Base-by-base conservation (phyloP, 2,329 filamentous ascomycete species). In the Monosporascus sp. region DNA sequence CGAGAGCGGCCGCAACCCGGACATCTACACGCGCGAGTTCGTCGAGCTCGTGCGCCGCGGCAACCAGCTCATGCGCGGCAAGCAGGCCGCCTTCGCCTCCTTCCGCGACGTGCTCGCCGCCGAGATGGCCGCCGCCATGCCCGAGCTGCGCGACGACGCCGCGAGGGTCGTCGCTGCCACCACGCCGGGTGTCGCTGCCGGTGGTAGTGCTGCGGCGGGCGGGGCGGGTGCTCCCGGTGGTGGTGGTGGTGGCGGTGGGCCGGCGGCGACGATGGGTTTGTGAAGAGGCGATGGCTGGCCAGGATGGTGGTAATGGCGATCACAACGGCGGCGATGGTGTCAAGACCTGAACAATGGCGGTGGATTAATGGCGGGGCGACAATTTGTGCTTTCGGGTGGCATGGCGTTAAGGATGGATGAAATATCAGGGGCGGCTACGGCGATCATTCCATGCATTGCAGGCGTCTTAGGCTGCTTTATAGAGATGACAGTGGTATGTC, bases 11-110 rank as follows among this genome's bases (percentile, higher is more conserved):
- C 83, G 85, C 49, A 88, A 88, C 73, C 85, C 85, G 2, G 85
- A 88, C 70, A 88, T 88, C 61, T 88, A 88, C 75, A 88, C 85
- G 52, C 78, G 85, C 63, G 85, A 88, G 73, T 88, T 88, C 63
- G 84, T 88, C 63, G 85, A 88, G 78, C 75, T 85, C 50, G 84
- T 85, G 24, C 74, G 84, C 52, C 75, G 84, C 47, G 76, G 79
- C 41, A 88, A 88, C 72, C 85, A 88, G 75, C 72, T 85, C 56
- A 78, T 86, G 73, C 77, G 79, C 61, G 85, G 85, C 52, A 88
- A 87, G 74, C 74, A 78, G 69, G 68, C 71, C 62, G 85, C 84
- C 37, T 88, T 87, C 65, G 74, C 67, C 11, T 62, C 70, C 31
- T 87, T 88, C 65, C 73, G 84, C 51, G 83, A 88, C 69, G 74